Base-by-base conservation (phyloP, 176 grass and related monocot genomes). In the Alopecurus myosuroides region DNA sequence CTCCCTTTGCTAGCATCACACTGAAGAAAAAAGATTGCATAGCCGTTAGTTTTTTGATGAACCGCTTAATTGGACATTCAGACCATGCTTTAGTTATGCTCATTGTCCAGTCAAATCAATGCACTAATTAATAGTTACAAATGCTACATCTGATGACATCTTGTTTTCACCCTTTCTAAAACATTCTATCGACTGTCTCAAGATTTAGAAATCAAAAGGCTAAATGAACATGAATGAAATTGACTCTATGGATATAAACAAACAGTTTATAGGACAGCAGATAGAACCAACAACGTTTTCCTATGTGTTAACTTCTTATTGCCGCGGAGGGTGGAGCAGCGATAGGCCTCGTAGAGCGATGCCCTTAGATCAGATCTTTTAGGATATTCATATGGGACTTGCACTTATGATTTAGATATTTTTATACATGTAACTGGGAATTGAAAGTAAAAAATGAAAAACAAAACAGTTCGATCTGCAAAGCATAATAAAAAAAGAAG, bases 1-100 rank as follows among this genome's bases (percentile, higher is more conserved):
- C 89, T 30, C 87, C 79, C 76, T 90, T 76, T 4, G 93, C 20
- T 49, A 93, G 79, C 88, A 85, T 77, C 23, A 85, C 82, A 55
- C 95, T 93, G 90, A 64, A 50, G 26, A 64, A 36, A 86, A 6
- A 76, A 18, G 74, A 70, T 39, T 63, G 29, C 28, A 73, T 61
- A 19, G 19, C 77, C 12, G 41, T 88, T 79, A 80, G 45, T 39
- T 67, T 31, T 6, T n/a, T 4, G 35, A 31, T 39, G 31, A 74
- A 25, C 26, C 49, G 31, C 5, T 37, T 28, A 35, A 70, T 7
- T 15, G 13, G 1, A 12, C 11, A 70, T 68, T 78, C 22, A 13
- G 66, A 70, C 40, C 5, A 39, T 70, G 48, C 5, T 71, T 74
- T 9, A 69, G 17, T 58, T 49, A 20, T 58, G 40, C 23, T 5